phyloP scores from a whole-genome alignment of 139 green algal species.

The Tetraselmis striata region DNA sequence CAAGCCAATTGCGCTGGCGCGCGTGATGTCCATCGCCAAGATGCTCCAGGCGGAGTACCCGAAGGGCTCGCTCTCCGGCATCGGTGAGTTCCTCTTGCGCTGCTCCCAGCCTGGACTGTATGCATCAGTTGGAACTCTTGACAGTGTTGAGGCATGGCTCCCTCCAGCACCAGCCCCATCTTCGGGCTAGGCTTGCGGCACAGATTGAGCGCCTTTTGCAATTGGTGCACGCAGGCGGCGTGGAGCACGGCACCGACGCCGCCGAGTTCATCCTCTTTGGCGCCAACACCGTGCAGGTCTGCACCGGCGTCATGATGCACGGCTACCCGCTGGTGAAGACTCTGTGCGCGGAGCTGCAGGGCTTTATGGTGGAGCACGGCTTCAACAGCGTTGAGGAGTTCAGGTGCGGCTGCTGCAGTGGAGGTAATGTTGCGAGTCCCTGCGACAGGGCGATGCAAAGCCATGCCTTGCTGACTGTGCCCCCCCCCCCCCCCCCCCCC shows the following conservation, averaged over 20 bases:
- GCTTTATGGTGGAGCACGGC: conserved; percentile 70
- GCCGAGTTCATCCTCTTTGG: conserved; percentile 96
- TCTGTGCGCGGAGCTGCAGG: conserved; percentile 84
- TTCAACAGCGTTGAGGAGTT: conserved; percentile 85
- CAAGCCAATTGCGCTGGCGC: conserved; percentile 92
- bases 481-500: no score
- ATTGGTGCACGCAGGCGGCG: conserved; percentile 42
- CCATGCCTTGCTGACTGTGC: no score
- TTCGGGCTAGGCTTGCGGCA: no score
- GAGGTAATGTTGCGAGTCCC: no score
- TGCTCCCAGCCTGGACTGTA: no score
- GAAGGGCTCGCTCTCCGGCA: conserved; percentile 58
- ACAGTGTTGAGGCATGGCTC: no score
- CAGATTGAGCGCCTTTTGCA: not conserved
- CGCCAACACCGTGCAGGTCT: conserved; percentile 92
- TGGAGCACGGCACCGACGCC: conserved; percentile 86
- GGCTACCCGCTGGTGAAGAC: conserved; percentile 86
- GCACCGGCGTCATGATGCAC: conserved; percentile 96
- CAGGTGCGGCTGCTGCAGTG: conserved; percentile 55
- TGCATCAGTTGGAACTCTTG: no score
- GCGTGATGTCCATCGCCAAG: conserved; percentile 50
- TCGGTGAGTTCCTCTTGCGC: conserved; percentile 46
- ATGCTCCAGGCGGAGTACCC: conserved; percentile 66
- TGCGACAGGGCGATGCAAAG: no score
- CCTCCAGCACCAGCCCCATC: no score